These are phyloP conservation scores for Boletus sensibilis DNA, from an alignment of 768 basidiomycete species.

Conservation along the genomic window DNA sequence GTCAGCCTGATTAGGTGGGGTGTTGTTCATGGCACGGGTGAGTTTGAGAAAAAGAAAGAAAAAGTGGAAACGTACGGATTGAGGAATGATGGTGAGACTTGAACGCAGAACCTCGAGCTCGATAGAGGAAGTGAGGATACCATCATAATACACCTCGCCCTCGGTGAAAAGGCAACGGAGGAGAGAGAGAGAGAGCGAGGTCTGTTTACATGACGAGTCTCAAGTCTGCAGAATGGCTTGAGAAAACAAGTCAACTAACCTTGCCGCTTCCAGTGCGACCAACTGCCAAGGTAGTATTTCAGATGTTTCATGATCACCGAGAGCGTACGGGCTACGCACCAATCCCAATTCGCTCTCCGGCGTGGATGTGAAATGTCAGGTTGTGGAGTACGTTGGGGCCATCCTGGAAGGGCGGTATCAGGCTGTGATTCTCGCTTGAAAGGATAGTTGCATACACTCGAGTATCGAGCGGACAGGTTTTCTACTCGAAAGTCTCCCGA, in stretches of 20 bases:
- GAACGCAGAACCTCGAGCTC: conserved; percentile 57
- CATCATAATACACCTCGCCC: conserved; percentile 56
- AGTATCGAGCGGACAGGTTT: conserved; percentile 55
- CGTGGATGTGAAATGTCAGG: conserved; percentile 3
- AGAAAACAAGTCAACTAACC: neutral
- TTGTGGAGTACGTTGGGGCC: neutral
- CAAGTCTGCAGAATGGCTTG: neutral
- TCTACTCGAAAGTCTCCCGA: conserved; percentile 55
- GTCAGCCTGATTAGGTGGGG: conserved; percentile 29
- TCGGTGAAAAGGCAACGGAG: conserved; percentile 49
- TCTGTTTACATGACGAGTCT: conserved; percentile 27
- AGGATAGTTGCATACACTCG: conserved; percentile 15
- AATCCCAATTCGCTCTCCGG: conserved; percentile 10
- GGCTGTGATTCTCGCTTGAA: neutral
- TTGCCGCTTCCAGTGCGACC: conserved; percentile 12
- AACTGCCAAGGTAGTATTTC: neutral
- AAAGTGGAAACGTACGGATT: conserved; percentile 13
- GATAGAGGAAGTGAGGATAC: conserved; percentile 43
- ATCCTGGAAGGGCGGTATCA: neutral
- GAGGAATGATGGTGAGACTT: conserved; percentile 60
- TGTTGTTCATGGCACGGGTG: neutral
- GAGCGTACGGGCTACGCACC: neutral
- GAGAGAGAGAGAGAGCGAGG: conserved; percentile 50
- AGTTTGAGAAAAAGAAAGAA: neutral
- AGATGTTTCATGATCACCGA: neutral